Conservation (phyloP, 2,329 filamentous ascomycete genomes). For the Didymella pinodella region DNA sequence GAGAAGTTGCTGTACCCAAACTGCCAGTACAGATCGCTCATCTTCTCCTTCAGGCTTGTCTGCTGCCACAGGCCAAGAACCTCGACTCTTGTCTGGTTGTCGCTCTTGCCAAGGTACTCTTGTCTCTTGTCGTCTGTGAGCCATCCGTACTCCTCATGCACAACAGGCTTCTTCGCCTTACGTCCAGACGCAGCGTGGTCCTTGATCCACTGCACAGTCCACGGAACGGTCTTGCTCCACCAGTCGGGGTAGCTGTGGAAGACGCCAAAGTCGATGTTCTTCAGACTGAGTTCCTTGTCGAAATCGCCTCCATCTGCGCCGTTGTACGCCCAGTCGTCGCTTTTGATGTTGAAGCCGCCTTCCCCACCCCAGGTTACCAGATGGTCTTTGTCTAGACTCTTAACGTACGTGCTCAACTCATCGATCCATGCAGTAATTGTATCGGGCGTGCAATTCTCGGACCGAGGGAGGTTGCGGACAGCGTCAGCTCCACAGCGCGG, state of each 20-base stretch:
- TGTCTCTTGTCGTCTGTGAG: conserved; percentile 59
- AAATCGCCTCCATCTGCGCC: conserved; percentile 62
- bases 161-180: conserved; percentile 60
- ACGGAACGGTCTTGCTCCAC: conserved; percentile 62
- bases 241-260: conserved; percentile 66
- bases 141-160: conserved; percentile 65
- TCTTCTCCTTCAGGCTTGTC: conserved; percentile 57
- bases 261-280: conserved; percentile 62
- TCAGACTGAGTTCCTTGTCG: conserved; percentile 58
- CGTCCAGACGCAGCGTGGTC: conserved; percentile 60
- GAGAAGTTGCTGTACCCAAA: conserved; percentile 61
- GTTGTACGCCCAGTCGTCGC: conserved; percentile 50
- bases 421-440: conserved; percentile 59
- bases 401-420: conserved; percentile 64
- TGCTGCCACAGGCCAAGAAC: conserved; percentile 61
- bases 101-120: conserved; percentile 56
- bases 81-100: conserved; percentile 56
- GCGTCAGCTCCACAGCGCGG: conserved; percentile 41
- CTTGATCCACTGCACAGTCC: conserved; percentile 64
- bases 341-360: conserved; percentile 46
- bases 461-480: conserved; percentile 41
- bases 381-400: conserved; percentile 60
- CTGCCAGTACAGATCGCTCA: conserved; percentile 66
- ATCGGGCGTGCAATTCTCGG: conserved; percentile 47
- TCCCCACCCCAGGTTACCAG: conserved; percentile 64